Conservation (phyloP, 345 rosid genomes). For the Ceriops tagal region DNA sequence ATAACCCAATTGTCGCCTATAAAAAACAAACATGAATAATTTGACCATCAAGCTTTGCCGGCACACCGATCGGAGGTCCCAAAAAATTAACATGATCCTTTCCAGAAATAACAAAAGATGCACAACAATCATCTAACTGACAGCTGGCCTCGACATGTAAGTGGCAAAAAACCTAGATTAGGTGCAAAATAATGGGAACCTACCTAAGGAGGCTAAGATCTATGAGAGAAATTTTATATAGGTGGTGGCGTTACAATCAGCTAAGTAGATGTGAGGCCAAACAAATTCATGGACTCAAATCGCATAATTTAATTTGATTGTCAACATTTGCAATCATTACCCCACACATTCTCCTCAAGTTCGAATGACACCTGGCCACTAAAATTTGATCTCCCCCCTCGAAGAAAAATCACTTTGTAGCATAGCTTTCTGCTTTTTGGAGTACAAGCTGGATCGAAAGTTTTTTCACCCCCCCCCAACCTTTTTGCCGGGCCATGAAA, state of each 20-base stretch:
- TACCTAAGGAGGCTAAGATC: slow-evolving; percentile 3
- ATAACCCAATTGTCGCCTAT: too few relatives aligned
- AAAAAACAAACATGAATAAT: too few relatives aligned
- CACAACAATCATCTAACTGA: not conserved
- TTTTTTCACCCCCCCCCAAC: slow-evolving; percentile 18
- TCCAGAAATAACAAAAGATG: not conserved
- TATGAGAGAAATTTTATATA: not conserved
- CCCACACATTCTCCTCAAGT: slow-evolving; percentile 41
- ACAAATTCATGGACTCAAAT: slow-evolving; percentile 16
- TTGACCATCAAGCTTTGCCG: too few relatives aligned
- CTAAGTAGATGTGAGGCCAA: slow-evolving; percentile 25
- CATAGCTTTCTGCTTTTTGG: slow-evolving; percentile 27
- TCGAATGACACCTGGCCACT: slow-evolving; percentile 62
- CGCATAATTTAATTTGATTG: slow-evolving; percentile 19
- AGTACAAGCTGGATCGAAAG: slow-evolving; percentile 3
- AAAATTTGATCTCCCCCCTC: slow-evolving; percentile 12
- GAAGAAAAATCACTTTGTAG: slow-evolving; percentile 20
- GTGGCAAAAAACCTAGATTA: slow-evolving; percentile 8
- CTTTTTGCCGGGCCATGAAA: slow-evolving; percentile 11
- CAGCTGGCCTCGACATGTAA: not conserved
- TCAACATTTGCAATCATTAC: slow-evolving; percentile 56
- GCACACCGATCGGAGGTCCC: too few relatives aligned
- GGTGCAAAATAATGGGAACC: slow-evolving; percentile 22
- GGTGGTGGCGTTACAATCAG: slow-evolving; percentile 9
- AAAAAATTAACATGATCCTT: too few relatives aligned